These are phyloP conservation scores for Leccinum solheimii DNA, from an alignment of 1,284 basidiomycete genomes.

Conservation along the genomic window DNA sequence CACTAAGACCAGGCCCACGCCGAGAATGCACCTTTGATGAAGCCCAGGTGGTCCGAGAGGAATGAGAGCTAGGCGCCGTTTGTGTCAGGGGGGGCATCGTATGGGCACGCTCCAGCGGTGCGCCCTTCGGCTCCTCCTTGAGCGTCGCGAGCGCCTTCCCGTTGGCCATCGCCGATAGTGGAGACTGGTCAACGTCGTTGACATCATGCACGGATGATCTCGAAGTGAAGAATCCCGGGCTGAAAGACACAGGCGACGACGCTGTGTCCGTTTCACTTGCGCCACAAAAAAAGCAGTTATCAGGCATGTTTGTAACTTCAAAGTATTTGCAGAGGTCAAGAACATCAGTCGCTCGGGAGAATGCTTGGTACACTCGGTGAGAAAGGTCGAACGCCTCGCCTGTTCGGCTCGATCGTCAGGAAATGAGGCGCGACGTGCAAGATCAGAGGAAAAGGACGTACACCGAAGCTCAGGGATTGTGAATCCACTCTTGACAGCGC, in stretches of 20 bases:
- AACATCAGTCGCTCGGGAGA: neutral
- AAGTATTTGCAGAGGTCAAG: slow-evolving; percentile 15
- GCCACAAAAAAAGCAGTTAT: neutral
- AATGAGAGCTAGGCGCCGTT: neutral
- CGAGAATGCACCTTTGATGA: neutral
- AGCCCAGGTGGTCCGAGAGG: neutral
- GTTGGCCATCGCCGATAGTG: slow-evolving; percentile 2
- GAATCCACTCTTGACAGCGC: neutral
- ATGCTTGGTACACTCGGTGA: slow-evolving; percentile 6
- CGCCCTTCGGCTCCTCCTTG: slow-evolving; percentile 3
- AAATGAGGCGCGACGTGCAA: neutral
- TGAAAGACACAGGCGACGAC: neutral
- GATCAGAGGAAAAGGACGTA: slow-evolving; percentile 14
- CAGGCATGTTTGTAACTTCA: neutral
- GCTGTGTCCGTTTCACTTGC: neutral
- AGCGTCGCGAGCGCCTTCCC: slow-evolving; percentile 2
- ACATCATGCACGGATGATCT: neutral
- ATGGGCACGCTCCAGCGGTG: slow-evolving; percentile 15
- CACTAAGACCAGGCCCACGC: slow-evolving; percentile 4
- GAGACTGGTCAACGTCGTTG: neutral
- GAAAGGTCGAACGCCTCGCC: slow-evolving; percentile 13
- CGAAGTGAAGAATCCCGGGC: neutral
- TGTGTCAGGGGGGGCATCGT: slow-evolving; percentile 18
- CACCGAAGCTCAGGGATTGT: slow-evolving; percentile 3
- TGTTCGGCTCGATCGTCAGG: slow-evolving; percentile 11